Base-by-base conservation (phyloP, 2,329 filamentous ascomycete species). In the Botrytis paeoniae region DNA sequence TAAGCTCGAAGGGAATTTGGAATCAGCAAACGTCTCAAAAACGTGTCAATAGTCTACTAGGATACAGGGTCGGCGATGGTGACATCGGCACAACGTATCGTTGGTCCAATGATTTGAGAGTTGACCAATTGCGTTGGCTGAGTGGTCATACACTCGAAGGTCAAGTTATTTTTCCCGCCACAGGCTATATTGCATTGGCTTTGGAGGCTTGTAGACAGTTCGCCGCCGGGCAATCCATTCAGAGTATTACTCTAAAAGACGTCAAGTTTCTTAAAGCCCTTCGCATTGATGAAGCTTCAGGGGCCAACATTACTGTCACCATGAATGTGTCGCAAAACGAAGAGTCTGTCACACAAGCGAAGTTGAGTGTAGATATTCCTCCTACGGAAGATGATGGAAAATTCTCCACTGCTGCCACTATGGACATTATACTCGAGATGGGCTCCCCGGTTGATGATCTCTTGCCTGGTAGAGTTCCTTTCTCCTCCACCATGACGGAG, bases 131-230 rank as follows among this genome's bases (percentile, higher is more conserved):
- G 0, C 80, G 82, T 0, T 88, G 86, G 86, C 69, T 86, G 0
- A 75, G 75, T 0, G 83, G 86, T 51, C 85, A 88, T 73, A 77
- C 77, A n/a, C 73, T 87, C 1, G 78, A 81, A 5, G 77, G 78
- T 0, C 72, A 76, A 48, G 64, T 68, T 4, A 76, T 87, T n/a
- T 78, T 86, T 4, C 85, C 85, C 0, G 85, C 83, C 2, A 84
- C 85, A 0, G 85, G 82, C 0, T 86, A 86, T 74, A 82, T 83
- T 64, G 74, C 83, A 69, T 85, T 86, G 83, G 84, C 84, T 0
- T 74, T 85, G 7, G 85, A 86, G 59, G 84, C 85, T 3, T 68
- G 41, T 48, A 57, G 14, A 57, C 51, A 57, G 7, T 57, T 57
- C n/a, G 14, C n/a, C 25, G n/a, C 14, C 14, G 51, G 51, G 51